Conservation (phyloP, 805 yeast genomes). For the Myxozyma nipponensis region DNA sequence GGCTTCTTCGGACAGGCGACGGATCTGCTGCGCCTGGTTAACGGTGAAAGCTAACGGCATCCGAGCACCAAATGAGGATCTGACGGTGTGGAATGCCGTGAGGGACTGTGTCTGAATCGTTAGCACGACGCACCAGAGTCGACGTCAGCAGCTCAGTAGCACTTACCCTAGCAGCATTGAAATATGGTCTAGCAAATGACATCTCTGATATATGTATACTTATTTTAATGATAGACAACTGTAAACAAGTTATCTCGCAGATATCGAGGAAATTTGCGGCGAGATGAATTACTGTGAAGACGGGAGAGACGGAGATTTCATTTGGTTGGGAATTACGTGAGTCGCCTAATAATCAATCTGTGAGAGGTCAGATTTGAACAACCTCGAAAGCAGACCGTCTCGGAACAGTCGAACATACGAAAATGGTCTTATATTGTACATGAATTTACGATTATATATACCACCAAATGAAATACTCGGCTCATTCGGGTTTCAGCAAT, state of each 20-base stretch:
- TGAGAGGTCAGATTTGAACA: no score
- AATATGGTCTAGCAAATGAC: constrained; percentile 14
- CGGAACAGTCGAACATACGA: no score
- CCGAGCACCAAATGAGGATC: constrained; percentile 4
- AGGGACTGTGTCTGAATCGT: constrained; percentile 8
- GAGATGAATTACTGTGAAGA: no score
- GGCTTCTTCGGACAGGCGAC: constrained; percentile 73
- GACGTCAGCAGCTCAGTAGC: background rate
- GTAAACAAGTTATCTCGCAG: no score
- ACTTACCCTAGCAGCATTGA: constrained; percentile 14
- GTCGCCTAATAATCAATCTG: no score
- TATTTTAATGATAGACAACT: background rate
- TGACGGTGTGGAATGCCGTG: constrained; percentile 7
- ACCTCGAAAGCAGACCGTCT: no score
- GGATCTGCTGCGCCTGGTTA: constrained; percentile 26
- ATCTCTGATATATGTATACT: constrained; percentile 1
- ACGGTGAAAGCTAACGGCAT: constrained; percentile 11
- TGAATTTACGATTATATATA: no score
- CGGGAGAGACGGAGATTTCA: no score
- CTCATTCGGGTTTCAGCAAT: constrained; percentile 39
- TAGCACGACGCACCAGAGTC: background rate
- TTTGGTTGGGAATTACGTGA: no score
- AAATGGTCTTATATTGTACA: no score
- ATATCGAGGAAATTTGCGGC: no score
- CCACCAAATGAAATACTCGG: no score